Evolutionary conservation across 176 grass and related monocot species (phyloP), one percentile per base, ranked within the genome.

Genomic region (Alloteropsis semialata): DNA sequence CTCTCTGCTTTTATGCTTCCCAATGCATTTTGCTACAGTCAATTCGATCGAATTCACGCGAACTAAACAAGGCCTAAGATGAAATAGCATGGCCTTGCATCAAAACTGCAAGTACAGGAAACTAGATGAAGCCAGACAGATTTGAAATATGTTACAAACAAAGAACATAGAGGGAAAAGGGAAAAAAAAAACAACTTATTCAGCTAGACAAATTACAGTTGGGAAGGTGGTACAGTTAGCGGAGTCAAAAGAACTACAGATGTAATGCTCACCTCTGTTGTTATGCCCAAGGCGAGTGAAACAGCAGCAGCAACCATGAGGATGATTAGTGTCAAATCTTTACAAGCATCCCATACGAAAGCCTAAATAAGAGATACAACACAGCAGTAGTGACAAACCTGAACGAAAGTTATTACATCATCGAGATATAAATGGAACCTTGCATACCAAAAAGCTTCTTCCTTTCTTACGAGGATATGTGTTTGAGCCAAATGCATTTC

Each of bases 391-490:
- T 74, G 25, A 78, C 34, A 22, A 84, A 65, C 45, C 34, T 8
- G 43, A 81, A 42, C 65, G 30, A 41, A 21, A 34, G 14, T 43
- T 57, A 73, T 33, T 48, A 27, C 77, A 39, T 5, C n/a, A 82
- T 30, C 70, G 5, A 60, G 51, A 19, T 64, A 72, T 46, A 11
- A 78, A 9, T 64, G 8, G 62, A 59, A 38, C 10, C 17, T 71
- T 10, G 11, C 86, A 50, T 87, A 98, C 96, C 82, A 86, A 74
- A 76, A 93, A 96, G 77, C 76, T 93, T 86, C 58, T 93, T 68
- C 96, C 93, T 89, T 98, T 90, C 68, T 98, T 98, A 69, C 91
- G 91, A 30, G 96, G 96, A 57, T 98, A 98, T 48, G 93, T 98
- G 68, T 98, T 98, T 5, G 87, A 63, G 4, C 96, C 92, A 80